Evolutionary conservation across 73 alveolate species (phyloP).

Genomic region (Paramecium bursaria): DNA sequence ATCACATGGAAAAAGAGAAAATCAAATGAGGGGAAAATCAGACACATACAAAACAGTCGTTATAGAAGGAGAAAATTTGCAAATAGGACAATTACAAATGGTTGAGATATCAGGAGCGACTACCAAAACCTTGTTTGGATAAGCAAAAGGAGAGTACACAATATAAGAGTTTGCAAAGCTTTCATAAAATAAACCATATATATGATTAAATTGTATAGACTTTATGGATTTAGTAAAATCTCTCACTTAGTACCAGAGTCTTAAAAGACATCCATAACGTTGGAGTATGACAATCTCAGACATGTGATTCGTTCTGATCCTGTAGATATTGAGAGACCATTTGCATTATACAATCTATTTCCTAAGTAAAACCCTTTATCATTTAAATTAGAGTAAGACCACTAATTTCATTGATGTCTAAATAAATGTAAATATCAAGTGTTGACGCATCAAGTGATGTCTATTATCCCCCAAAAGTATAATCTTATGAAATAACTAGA

Average conservation of each 20-base stretch:
- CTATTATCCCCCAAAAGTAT: constrained; percentile 58
- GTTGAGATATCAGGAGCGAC: background rate
- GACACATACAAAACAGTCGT: constrained; percentile 42
- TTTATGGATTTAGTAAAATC: no score
- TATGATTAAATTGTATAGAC: no score
- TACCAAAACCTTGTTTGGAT: background rate
- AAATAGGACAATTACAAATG: background rate
- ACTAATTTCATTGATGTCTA: no score
- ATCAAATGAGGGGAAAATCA: constrained; percentile 54
- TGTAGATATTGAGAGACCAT: no score
- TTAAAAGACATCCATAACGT: no score
- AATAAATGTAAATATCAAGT: no score
- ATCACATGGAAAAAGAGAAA: constrained; percentile 21
- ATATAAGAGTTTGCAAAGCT: constrained; percentile 18
- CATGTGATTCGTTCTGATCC: no score
- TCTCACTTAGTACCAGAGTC: no score
- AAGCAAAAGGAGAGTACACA: background rate
- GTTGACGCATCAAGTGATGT: constrained; percentile 54
- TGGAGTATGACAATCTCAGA: no score
- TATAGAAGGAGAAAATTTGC: background rate
- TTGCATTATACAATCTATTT: no score
- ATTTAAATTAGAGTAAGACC: no score
- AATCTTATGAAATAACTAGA: background rate
- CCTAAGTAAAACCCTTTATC: no score
- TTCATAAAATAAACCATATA: constrained; percentile 13